Conservation (phyloP, 1,139 yeast genomes). For the Debaryomycetaceae sp. region DNA sequence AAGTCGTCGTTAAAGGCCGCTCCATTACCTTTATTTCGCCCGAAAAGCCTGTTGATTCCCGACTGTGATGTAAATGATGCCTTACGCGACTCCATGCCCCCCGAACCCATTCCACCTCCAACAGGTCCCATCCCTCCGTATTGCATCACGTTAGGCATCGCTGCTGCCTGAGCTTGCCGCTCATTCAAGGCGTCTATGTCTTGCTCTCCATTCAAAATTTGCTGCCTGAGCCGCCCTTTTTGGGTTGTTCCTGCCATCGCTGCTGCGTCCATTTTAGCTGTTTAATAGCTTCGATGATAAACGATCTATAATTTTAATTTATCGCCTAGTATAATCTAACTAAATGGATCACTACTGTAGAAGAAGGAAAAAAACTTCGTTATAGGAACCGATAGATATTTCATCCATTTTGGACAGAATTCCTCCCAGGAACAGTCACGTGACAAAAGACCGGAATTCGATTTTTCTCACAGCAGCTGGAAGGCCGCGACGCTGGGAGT, state of each 20-base stretch:
- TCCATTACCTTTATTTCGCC: slow-evolving; percentile 33
- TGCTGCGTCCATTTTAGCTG: slow-evolving; percentile 17
- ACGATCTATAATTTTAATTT: neutral
- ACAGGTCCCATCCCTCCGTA: neutral
- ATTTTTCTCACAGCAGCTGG: too few relatives aligned
- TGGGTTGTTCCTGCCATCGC: slow-evolving; percentile 14
- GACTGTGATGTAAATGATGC: slow-evolving; percentile 46
- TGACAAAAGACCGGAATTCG: too few relatives aligned
- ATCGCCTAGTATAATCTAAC: neutral
- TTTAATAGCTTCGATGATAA: neutral
- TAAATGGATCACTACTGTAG: neutral
- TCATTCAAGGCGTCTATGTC: slow-evolving; percentile 15
- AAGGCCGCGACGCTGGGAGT: too few relatives aligned
- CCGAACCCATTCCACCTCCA: slow-evolving; percentile 6
- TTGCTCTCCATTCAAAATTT: slow-evolving; percentile 30
- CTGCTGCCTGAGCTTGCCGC: neutral
- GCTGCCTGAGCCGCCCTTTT: slow-evolving; percentile 31
- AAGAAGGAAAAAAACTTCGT: neutral
- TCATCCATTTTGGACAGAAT: neutral
- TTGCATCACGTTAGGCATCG: slow-evolving; percentile 1
- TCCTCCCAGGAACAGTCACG: neutral
- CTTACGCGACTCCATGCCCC: slow-evolving; percentile 21
- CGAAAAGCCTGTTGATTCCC: slow-evolving; percentile 39
- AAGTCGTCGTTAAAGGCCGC: slow-evolving; percentile 51
- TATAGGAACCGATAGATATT: neutral